phyloP scores from a whole-genome alignment of 352 stramenopile species.

The Pythium insidiosum region DNA sequence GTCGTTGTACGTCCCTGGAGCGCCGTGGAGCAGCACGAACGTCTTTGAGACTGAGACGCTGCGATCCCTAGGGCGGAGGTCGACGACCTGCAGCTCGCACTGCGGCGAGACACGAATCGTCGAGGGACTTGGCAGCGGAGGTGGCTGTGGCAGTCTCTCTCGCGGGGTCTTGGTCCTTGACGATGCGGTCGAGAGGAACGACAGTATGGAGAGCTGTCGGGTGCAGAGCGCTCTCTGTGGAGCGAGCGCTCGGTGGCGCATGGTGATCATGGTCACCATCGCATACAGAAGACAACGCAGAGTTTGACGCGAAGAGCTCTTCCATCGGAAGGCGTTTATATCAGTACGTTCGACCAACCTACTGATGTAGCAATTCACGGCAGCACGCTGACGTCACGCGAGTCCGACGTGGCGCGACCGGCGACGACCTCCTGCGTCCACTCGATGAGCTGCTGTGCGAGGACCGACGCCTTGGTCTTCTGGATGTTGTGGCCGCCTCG shows the following conservation, averaged over 20 bases:
- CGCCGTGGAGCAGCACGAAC: constrained; percentile 56
- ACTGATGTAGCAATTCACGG: no score
- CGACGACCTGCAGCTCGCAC: constrained; percentile 13
- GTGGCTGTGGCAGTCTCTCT: background rate
- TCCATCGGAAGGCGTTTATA: no score
- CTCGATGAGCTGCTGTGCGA: constrained; percentile 15
- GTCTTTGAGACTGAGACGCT: constrained; percentile 12
- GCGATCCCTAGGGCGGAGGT: constrained; percentile 1
- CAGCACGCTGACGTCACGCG: background rate
- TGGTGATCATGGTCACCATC: no score
- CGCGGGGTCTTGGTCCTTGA: no score
- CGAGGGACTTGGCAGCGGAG: background rate
- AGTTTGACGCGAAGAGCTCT: no score
- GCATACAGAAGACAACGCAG: no score
- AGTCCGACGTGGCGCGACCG: background rate
- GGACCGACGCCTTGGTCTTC: constrained; percentile 24
- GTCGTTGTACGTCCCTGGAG: constrained; percentile 50
- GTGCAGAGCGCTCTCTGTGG: no score
- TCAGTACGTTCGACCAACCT: constrained; percentile 9
- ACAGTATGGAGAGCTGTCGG: no score
- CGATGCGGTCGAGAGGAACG: no score
- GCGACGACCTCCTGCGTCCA: constrained; percentile 15
- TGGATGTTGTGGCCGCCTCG: constrained; percentile 44
- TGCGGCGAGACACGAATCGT: constrained; percentile 5
- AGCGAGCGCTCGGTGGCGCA: no score